Evolutionary conservation across 331 rosid species (phyloP), one percentile per base, ranked within the genome.

Genomic region (Spiraea crenata): DNA sequence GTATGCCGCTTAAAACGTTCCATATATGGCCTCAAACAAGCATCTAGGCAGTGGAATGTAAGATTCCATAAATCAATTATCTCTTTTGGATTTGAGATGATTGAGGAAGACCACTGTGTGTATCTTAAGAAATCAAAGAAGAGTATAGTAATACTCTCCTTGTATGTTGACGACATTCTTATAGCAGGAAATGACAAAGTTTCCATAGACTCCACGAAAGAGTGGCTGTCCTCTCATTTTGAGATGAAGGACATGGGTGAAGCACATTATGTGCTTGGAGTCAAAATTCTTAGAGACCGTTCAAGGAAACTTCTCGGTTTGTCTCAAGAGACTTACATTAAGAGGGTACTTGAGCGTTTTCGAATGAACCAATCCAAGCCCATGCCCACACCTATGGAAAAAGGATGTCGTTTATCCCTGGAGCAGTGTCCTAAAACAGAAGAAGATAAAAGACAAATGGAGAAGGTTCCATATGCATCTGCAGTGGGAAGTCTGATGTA

Each of bases 291-390:
- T 14, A 61, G 66, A 37, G 47, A 37, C 14, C n/a, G 38, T 35
- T 61, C n/a, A 11, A 61, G 25, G 46, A 61, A 61, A 39, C 38
- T 11, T 39, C 19, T 61, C 6, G 9, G 66, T 37, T 61, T 61
- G 47, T 61, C 66, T n/a, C 19, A 39, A 61, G 3, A 61, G 47
- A 61, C 66, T 61, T 61, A 37, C 47, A 39, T 61, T 37, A 12
- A 39, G 66, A 61, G 39, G 17, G 15, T 61, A 5, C 45, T 50
- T 11, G 19, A 50, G 19, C 19, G 56, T 11, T 50, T 50, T 50
- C 56, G 19, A 4, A 61, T 61, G 66, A 5, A 35, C 3, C 16
- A 37, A 14, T 61, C 4, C 66, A 61, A 61, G n/a, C 46, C 66
- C 66, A 61, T 37, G 11, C 20, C 39, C 49, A 62, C 67, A 12